These are phyloP conservation scores for Delphinella strobiligena DNA, from an alignment of 2,329 filamentous ascomycete genomes.

Conservation along the genomic window DNA sequence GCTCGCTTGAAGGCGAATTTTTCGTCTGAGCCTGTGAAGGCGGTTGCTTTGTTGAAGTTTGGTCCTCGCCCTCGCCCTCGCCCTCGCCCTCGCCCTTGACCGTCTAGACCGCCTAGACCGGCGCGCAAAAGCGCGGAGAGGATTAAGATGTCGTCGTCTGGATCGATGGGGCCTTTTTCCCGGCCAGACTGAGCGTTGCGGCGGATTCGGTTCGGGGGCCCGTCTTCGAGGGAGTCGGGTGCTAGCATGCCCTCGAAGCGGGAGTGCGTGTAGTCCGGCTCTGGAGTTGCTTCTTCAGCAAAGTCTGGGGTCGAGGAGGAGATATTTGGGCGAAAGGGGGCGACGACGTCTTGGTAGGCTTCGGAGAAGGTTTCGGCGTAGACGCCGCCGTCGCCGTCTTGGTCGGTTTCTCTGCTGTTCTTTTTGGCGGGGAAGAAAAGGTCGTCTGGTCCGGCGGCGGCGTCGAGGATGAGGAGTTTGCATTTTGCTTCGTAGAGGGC, in stretches of 20 bases:
- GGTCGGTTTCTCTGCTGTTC: constrained; percentile 10
- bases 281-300: constrained; percentile 16
- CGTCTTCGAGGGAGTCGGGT: constrained; percentile 37
- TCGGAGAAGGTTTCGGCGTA: constrained; percentile 58
- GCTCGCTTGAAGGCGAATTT: constrained; percentile 71
- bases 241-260: constrained; percentile 25
- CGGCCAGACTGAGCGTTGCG: constrained; percentile 12
- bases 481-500: constrained; percentile 73
- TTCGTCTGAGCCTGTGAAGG: constrained; percentile 71
- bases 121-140: constrained; percentile 5
- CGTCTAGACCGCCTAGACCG: too few species aligned
- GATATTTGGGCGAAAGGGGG: constrained; percentile 69
- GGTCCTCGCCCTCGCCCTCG: constrained; percentile 16
- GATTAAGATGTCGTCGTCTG: constrained; percentile 12
- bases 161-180: constrained; percentile 8
- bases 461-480: constrained; percentile 57
- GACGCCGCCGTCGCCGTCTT: constrained; percentile 40
- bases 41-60: constrained; percentile 55
- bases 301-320: constrained; percentile 44
- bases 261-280: constrained; percentile 25
- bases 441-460: constrained; percentile 55
- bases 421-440: constrained; percentile 56
- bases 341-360: constrained; percentile 65
- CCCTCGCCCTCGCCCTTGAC: not conserved
- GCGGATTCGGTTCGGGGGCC: constrained; percentile 30